Evolutionary conservation across 257 asterid genomes (phyloP).

Genomic region (Penstemon davidsonii): DNA sequence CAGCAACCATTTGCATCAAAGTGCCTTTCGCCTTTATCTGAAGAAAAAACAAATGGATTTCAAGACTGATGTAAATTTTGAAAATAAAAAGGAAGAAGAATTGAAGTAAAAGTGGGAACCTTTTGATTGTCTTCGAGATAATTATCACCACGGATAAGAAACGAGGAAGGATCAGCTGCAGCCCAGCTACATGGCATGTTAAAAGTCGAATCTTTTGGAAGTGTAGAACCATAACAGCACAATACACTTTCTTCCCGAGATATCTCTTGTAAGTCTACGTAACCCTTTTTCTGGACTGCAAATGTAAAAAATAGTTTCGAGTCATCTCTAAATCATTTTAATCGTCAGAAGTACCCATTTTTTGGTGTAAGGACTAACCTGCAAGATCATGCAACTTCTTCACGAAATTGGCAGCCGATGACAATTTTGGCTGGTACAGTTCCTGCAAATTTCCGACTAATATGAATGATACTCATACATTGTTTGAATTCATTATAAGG

Average conservation of each 20-base stretch:
- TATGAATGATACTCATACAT: constrained; percentile 7
- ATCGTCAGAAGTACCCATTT: constrained; percentile 1
- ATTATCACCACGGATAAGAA: constrained; percentile 70
- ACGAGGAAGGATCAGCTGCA: constrained; percentile 68
- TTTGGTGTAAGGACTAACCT: constrained; percentile 41
- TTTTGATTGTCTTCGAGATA: constrained; percentile 64
- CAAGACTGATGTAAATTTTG: not conserved
- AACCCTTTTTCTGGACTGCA: constrained; percentile 76
- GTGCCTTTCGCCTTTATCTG: constrained; percentile 72
- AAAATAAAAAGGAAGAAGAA: not conserved
- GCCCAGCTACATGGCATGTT: constrained; percentile 72
- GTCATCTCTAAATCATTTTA: constrained; percentile 1
- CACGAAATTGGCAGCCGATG: constrained; percentile 64
- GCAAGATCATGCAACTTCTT: constrained; percentile 67
- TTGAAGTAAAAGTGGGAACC: constrained; percentile 37
- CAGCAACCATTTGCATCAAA: constrained; percentile 73
- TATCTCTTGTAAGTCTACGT: constrained; percentile 59
- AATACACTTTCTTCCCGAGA: constrained; percentile 50
- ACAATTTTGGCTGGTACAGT: constrained; percentile 43
- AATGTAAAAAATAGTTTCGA: constrained; percentile 10
- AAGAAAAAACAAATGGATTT: constrained; percentile 24
- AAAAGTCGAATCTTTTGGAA: constrained; percentile 57
- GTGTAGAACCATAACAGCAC: constrained; percentile 63
- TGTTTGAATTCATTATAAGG: not conserved
- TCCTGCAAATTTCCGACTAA: constrained; percentile 43